These are phyloP conservation scores for Musa balbisiana DNA, from an alignment of 202 grass and related monocot species.

Conservation along the genomic window DNA sequence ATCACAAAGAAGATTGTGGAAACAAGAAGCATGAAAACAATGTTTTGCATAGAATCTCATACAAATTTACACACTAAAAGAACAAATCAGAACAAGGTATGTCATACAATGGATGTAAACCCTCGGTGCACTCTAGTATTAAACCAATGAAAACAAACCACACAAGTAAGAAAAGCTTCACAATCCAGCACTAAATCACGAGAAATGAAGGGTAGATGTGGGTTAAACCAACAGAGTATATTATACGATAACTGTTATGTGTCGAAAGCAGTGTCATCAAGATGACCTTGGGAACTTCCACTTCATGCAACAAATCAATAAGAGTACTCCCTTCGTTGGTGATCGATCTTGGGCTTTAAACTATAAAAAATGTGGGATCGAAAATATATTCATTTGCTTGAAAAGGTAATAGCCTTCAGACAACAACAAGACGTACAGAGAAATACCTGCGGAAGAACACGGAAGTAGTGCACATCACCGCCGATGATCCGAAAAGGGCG, in stretches of 20 bases:
- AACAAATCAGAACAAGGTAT: neutral
- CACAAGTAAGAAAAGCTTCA: neutral
- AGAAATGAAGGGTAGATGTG: neutral
- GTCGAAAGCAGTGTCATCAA: neutral
- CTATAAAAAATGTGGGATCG: neutral
- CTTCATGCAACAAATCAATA: neutral
- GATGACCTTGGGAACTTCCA: neutral
- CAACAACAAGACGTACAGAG: neutral
- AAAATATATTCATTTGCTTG: neutral
- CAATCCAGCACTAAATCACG: neutral
- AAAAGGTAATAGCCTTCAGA: neutral
- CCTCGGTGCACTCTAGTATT: too few relatives aligned
- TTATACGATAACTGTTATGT: neutral
- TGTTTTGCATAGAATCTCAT: neutral
- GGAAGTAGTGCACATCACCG: slow-evolving; percentile 88
- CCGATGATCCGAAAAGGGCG: slow-evolving; percentile 75
- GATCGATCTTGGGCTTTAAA: neutral
- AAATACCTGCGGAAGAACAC: slow-evolving; percentile 75
- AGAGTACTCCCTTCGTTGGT: neutral
- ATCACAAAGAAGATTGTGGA: too few relatives aligned
- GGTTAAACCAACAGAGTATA: neutral
- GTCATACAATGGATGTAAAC: neutral
- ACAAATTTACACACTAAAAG: neutral
- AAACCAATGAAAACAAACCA: neutral
- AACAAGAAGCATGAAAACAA: too few relatives aligned